These are phyloP conservation scores for Brettanomyces anomalus DNA, from an alignment of 805 yeast genomes.

Conservation along the genomic window DNA sequence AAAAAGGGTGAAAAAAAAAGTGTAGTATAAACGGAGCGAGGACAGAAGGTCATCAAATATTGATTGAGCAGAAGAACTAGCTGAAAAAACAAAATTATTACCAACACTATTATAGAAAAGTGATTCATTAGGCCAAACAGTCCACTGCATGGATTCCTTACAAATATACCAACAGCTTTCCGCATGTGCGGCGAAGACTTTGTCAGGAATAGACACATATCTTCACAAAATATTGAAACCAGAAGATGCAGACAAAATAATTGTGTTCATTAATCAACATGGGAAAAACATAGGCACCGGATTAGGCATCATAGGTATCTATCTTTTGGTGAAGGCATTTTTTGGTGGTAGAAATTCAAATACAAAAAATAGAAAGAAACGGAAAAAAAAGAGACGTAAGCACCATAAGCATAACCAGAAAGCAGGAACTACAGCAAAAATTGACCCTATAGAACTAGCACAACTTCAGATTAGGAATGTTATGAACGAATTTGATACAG, in stretches of 20 bases:
- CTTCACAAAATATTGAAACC: conserved; percentile 1
- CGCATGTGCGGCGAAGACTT: not conserved
- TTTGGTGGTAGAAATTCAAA: conserved; percentile 4
- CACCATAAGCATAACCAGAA: not conserved
- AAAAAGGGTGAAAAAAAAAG: too few relatives aligned
- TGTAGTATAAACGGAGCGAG: too few relatives aligned
- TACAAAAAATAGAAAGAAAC: conserved; percentile 9
- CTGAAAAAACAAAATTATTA: not conserved
- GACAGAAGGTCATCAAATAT: too few relatives aligned
- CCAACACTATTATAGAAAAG: too few relatives aligned
- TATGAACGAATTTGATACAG: conserved; percentile 10
- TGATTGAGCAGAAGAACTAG: too few relatives aligned
- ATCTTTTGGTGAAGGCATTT: conserved; percentile 6
- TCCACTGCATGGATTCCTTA: too few relatives aligned
- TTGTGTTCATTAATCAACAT: conserved; percentile 9
- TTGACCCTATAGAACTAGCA: conserved; percentile 14
- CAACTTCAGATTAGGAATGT: conserved; percentile 11
- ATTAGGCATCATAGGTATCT: conserved; percentile 8
- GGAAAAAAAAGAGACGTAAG: conserved; percentile 6
- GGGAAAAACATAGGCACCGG: conserved; percentile 10
- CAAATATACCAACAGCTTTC: not conserved
- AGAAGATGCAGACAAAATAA: conserved; percentile 3
- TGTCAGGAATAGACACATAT: not conserved
- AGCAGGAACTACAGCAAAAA: not conserved
- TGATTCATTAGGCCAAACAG: too few relatives aligned